phyloP scores from a whole-genome alignment of 164 flowering plant species.

The Echeveria elegans region DNA sequence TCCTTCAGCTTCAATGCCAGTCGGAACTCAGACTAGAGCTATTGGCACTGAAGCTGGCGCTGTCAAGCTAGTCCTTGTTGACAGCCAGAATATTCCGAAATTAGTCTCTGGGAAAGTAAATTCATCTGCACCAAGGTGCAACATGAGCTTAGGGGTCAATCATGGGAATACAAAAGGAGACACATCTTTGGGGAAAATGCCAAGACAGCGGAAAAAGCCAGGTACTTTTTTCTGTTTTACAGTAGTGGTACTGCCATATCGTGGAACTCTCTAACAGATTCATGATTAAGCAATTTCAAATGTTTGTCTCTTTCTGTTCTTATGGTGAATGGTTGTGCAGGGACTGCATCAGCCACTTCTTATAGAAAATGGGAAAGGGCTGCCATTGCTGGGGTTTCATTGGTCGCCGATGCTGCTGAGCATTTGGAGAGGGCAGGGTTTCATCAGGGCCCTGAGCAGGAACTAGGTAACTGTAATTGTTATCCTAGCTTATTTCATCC shows the following conservation, averaged over 20 bases:
- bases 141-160: slow-evolving; percentile 30
- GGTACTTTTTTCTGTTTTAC: slow-evolving; percentile 25
- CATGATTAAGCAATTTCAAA: not conserved
- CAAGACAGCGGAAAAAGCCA: slow-evolving; percentile 55
- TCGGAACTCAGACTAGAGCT: slow-evolving; percentile 38
- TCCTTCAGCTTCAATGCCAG: slow-evolving; percentile 25
- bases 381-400: slow-evolving; percentile 93
- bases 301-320: no score
- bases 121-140: slow-evolving; percentile 44
- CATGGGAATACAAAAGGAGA: slow-evolving; percentile 47
- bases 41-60: slow-evolving; percentile 42
- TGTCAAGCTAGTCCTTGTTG: slow-evolving; percentile 49
- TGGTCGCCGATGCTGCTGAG: slow-evolving; percentile 99
- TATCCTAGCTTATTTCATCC: not conserved
- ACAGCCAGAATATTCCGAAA: slow-evolving; percentile 59
- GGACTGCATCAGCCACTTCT: slow-evolving; percentile 50
- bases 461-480: slow-evolving; percentile 15
- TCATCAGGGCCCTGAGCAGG: slow-evolving; percentile 28
- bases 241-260: not conserved
- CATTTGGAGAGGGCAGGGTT: slow-evolving; percentile 66
- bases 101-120: slow-evolving; percentile 46
- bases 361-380: slow-evolving; percentile 94
- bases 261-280: not conserved
- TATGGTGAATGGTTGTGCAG: slow-evolving; percentile 19
- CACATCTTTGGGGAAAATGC: slow-evolving; percentile 32